phyloP scores from a whole-genome alignment of 2,329 filamentous ascomycete genomes.

The Alternaria ventricosa region DNA sequence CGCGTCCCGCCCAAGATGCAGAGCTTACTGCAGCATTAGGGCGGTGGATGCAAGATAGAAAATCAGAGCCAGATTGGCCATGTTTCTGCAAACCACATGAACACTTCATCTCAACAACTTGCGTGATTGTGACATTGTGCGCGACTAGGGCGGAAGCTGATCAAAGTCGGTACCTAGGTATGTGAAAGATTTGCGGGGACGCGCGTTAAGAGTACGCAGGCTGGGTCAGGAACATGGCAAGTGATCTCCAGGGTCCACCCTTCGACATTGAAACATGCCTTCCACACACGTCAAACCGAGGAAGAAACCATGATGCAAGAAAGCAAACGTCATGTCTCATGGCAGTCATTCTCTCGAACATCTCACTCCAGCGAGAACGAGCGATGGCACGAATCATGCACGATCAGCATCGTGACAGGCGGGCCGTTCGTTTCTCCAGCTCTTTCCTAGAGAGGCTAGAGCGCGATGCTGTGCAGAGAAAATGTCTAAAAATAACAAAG shows the following conservation, averaged over 20 bases:
- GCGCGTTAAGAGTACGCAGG: conserved; percentile 15
- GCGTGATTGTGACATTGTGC: not conserved
- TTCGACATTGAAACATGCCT: not conserved
- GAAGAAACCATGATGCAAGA: not conserved
- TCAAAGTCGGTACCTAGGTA: not conserved
- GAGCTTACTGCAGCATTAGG: conserved; percentile 8
- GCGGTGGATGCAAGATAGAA: conserved; percentile 19
- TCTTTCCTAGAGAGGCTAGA: not conserved
- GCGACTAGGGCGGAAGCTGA: conserved; percentile 1
- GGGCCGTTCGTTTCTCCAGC: conserved; percentile 8
- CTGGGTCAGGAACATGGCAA: conserved; percentile 4
- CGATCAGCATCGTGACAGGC: conserved; percentile 5
- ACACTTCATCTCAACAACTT: not conserved
- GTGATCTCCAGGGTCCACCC: conserved; percentile 1
- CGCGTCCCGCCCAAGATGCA: conserved; percentile 22
- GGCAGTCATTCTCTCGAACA: not conserved
- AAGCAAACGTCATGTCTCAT: not conserved
- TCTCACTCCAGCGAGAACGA: not conserved
- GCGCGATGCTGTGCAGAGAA: not conserved
- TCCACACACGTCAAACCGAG: not conserved
- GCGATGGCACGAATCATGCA: not conserved
- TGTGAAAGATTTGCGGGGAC: conserved; percentile 13
- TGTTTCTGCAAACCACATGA: conserved; percentile 14
- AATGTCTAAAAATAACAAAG: conserved; percentile 6
- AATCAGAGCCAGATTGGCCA: conserved; percentile 22